These are phyloP conservation scores for baker's yeast (Saccharomyces cerevisiae) DNA, from an alignment of 805 yeast genomes.

Conservation along the genomic window DNA sequence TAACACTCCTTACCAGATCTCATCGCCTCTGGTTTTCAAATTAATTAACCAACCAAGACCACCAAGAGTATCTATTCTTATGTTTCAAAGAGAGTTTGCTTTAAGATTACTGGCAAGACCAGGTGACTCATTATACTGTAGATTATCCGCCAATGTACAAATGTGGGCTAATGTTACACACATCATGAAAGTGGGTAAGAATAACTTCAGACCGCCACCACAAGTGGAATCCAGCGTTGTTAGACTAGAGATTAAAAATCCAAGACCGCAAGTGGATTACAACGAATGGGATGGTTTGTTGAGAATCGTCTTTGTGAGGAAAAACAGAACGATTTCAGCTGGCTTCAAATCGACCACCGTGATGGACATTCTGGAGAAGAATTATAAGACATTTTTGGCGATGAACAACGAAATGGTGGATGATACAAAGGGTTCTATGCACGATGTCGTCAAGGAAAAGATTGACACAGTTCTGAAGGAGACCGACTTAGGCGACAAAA, in stretches of 20 bases:
- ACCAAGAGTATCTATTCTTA: constrained; percentile 87
- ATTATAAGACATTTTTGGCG: constrained; percentile 70
- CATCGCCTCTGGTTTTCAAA: constrained; percentile 93
- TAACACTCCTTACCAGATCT: constrained; percentile 95
- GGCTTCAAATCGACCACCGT: constrained; percentile 82
- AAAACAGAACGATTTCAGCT: constrained; percentile 86
- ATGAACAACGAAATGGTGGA: constrained; percentile 39
- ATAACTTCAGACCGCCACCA: constrained; percentile 96
- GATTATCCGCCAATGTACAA: constrained; percentile 92
- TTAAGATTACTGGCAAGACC: constrained; percentile 88
- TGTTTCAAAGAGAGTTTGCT: constrained; percentile 98
- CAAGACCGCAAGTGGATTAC: constrained; percentile 89
- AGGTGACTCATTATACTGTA: constrained; percentile 88
- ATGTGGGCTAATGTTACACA: constrained; percentile 99
- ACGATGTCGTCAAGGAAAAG: constrained; percentile 50
- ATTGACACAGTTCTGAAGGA: constrained; percentile 66
- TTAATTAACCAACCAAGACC: constrained; percentile 85
- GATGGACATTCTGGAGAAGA: constrained; percentile 72
- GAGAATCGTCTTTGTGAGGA: constrained; percentile 85
- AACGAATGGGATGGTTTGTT: constrained; percentile 96
- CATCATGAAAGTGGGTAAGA: constrained; percentile 95
- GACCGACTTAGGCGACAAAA: constrained; percentile 73
- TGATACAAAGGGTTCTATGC: constrained; percentile 36
- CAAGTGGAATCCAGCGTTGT: constrained; percentile 97
- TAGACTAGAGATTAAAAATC: constrained; percentile 80